phyloP scores from a whole-genome alignment of 2,329 filamentous ascomycete genomes.

The Ophiostoma pallidulum region DNA sequence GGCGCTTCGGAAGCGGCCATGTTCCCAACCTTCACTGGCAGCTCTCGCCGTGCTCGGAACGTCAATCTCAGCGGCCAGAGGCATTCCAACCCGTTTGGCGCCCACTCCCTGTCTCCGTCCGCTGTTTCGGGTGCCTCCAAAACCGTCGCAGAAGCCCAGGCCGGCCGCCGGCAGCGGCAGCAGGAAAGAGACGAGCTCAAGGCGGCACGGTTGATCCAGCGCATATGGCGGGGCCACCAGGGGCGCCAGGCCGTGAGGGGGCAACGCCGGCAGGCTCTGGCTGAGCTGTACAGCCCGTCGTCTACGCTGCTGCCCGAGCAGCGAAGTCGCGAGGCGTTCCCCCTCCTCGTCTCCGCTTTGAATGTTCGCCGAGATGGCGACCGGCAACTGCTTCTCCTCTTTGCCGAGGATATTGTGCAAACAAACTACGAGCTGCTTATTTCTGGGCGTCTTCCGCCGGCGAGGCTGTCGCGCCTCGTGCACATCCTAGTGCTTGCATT shows the following conservation, averaged over 20 bases:
- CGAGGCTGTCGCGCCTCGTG: constrained; percentile 28
- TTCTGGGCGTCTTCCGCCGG: constrained; percentile 21
- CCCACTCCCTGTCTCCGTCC: constrained; percentile 46
- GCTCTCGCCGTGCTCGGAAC: constrained; percentile 73
- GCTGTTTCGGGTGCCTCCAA: constrained; percentile 58
- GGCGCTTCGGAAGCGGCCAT: constrained; percentile 36
- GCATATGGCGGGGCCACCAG: constrained; percentile 70
- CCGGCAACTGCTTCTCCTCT: constrained; percentile 35
- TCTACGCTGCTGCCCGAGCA: constrained; percentile 24
- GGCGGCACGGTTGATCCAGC: constrained; percentile 66
- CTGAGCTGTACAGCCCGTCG: constrained; percentile 41
- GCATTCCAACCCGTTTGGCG: constrained; percentile 67
- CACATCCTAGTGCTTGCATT: constrained; percentile 29
- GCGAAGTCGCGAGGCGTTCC: constrained; percentile 32
- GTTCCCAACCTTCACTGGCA: constrained; percentile 90
- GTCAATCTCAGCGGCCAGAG: constrained; percentile 83
- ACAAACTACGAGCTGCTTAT: constrained; percentile 29
- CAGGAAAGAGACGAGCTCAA: constrained; percentile 68
- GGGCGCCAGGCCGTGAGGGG: constrained; percentile 50
- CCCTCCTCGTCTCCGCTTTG: constrained; percentile 43
- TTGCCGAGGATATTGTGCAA: constrained; percentile 35
- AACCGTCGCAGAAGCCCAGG: constrained; percentile 76
- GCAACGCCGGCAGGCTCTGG: constrained; percentile 51
- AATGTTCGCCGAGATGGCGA: constrained; percentile 36
- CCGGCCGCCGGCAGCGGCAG: constrained; percentile 72